A percentile compares a stretch with the other conserved stretches of the same genome.
These are phyloP conservation scores for Neurospora hispaniola DNA, from an alignment of 495 filamentous ascomycete genomes.

Conservation along the genomic window DNA sequence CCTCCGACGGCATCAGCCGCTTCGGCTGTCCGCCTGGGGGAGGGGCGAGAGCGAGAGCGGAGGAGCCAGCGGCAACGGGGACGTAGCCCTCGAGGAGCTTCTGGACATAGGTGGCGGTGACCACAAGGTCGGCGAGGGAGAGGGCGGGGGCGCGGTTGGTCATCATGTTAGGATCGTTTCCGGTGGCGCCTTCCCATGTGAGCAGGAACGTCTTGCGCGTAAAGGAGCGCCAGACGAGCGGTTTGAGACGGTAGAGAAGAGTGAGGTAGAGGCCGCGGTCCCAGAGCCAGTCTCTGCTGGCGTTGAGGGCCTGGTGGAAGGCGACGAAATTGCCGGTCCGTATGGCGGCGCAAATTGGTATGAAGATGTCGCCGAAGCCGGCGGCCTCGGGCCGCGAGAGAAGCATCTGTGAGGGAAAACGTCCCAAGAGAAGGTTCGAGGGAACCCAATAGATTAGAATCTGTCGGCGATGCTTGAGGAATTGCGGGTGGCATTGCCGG, in stretches of 20 bases:
- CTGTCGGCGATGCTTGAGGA: conserved; percentile 58
- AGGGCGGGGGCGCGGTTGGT: conserved; percentile 42
- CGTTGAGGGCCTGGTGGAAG: conserved; percentile 56
- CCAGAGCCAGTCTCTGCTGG: conserved; percentile 57
- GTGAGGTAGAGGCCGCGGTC: conserved; percentile 64
- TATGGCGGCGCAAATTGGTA: conserved; percentile 64
- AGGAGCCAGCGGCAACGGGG: conserved; percentile 15
- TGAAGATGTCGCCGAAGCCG: conserved; percentile 59
- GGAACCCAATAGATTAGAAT: conserved; percentile 82
- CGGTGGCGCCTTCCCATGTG: conserved; percentile 44
- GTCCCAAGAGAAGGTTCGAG: conserved; percentile 72
- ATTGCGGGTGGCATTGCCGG: conserved; percentile 57
- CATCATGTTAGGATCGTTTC: conserved; percentile 18
- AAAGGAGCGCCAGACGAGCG: conserved; percentile 77
- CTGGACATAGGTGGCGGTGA: conserved; percentile 39
- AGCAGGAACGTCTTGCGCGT: conserved; percentile 60
- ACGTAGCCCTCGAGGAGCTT: conserved; percentile 41
- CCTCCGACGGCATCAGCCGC: conserved; percentile 37
- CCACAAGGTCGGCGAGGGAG: conserved; percentile 43
- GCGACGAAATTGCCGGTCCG: conserved; percentile 64
- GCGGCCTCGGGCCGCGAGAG: conserved; percentile 61
- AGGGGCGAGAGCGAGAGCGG: conserved; percentile 20
- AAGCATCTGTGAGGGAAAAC: conserved; percentile 61
- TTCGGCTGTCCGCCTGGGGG: conserved; percentile 37
- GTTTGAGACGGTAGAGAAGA: conserved; percentile 60